Percentiles rank a stretch among this genome's conserved stretches.
These are phyloP conservation scores for Bothriochloa decipiens DNA, from an alignment of 176 grass and related monocot genomes.

Conservation along the genomic window DNA sequence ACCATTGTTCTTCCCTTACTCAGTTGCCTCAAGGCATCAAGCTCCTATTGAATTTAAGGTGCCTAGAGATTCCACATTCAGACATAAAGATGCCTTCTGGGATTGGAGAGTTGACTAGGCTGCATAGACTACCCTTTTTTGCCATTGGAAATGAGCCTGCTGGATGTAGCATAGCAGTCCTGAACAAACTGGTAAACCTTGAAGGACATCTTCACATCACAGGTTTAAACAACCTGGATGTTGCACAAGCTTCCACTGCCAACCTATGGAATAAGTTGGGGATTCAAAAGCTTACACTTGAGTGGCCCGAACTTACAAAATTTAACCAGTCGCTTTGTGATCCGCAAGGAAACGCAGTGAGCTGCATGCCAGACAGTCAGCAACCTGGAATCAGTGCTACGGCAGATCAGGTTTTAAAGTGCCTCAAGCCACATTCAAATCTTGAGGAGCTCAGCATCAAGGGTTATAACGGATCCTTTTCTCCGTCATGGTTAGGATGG, in stretches of 20 bases:
- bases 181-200: constrained; percentile 43
- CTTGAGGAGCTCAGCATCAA: constrained; percentile 41
- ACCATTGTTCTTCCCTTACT: constrained; percentile 40
- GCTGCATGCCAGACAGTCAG: background rate
- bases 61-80: constrained; percentile 42
- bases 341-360: background rate
- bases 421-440: constrained; percentile 39
- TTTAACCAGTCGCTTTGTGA: background rate
- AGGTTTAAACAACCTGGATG: constrained; percentile 44
- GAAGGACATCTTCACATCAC: constrained; percentile 51
- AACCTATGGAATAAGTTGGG: constrained; percentile 41
- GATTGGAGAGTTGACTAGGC: constrained; percentile 44
- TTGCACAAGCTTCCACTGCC: constrained; percentile 25
- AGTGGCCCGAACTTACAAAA: constrained; percentile 37
- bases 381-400: background rate
- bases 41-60: constrained; percentile 47
- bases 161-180: constrained; percentile 41
- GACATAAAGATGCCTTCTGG: constrained; percentile 39
- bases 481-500: constrained; percentile 38
- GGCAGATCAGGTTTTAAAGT: constrained; percentile 27
- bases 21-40: constrained; percentile 55
- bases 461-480: constrained; percentile 35
- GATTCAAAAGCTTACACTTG: constrained; percentile 51
- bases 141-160: constrained; percentile 14
- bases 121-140: constrained; percentile 45